Evolutionary conservation across 2,329 filamentous ascomycete species (phyloP), one percentile per base, ranked within the genome.

Genomic region (Pseudopyrenochaeta lycopersici): DNA sequence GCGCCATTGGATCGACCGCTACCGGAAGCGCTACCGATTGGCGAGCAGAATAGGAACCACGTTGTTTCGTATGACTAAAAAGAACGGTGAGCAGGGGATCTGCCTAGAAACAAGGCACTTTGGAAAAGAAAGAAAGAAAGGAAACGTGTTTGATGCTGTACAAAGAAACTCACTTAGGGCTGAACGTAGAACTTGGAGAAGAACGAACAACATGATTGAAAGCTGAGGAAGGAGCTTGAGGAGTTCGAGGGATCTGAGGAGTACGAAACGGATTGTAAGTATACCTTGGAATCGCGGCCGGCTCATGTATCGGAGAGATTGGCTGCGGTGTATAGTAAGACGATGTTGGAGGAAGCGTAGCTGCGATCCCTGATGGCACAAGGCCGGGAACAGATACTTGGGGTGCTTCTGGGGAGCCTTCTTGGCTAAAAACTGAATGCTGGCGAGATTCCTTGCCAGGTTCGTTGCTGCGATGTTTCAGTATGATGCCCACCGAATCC

Each of bases 161-260:
- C 46, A 60, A 64, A 66, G 63, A 66, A 72, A 76, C 73, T 75
- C 72, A 76, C 73, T 73, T 74, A 50, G 61, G 57, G 64, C 41
- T 46, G 43, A 66, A 66, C 52, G 58, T 58, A 46, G 64, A 67
- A 56, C 20, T 54, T 40, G 64, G 63, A 72, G 62, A 68, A 56
- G 67, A 69, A 68, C 66, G 67, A 67, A 66, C 52, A 59, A 67
- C 46, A 66, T 58, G 53, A 69, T 56, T 64, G 56, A 64, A 67
- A 61, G 46, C 53, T 54, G 67, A 66, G 14, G 66, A 64, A 56
- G 67, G 58, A 55, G 59, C 57, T 60, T 65, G 62, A 62, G 71
- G 68, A 64, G 73, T 71, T 51, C 66, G 66, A 60, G 69, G 69
- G 52, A 71, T 52, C 56, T 67, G 63, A 71, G 72, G 73, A 70